A percentile compares a stretch with the other conserved stretches of the same genome.
Evolutionary conservation across 2,329 filamentous ascomycete species (phyloP).

Genomic region (Neopestalotiopsis clavispora): DNA sequence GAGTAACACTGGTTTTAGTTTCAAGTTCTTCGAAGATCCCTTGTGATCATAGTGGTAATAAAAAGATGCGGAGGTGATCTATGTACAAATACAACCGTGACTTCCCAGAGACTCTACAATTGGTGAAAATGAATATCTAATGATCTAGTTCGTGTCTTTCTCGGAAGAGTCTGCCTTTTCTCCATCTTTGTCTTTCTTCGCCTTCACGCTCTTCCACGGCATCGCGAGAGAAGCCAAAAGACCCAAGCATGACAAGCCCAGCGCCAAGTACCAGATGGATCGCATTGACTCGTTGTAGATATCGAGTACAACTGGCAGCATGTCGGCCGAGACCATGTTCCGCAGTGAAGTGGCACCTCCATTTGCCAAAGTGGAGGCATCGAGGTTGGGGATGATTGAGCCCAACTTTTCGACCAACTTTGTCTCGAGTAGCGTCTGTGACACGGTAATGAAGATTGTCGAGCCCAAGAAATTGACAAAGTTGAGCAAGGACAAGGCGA

Average conservation of each 20-base stretch:
- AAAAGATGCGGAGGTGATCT: too few relatives aligned
- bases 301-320: neutral
- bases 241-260: neutral
- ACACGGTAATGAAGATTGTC: neutral
- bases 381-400: neutral
- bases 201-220: slow-evolving; percentile 4
- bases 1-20: slow-evolving; percentile 24
- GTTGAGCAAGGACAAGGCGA: neutral
- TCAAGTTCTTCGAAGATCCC: slow-evolving; percentile 26
- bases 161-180: neutral
- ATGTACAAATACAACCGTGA: neutral
- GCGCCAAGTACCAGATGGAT: neutral
- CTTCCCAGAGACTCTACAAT: neutral
- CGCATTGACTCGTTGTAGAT: neutral
- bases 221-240: neutral
- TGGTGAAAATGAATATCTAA: too few relatives aligned
- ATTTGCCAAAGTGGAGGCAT: neutral
- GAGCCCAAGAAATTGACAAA: slow-evolving; percentile 8
- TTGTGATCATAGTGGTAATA: neutral
- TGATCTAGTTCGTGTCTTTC: neutral
- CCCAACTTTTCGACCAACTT: neutral
- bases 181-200: neutral
- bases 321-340: neutral
- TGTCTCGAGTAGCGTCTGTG: neutral
- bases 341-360: neutral